Base-by-base conservation (phyloP, 169 alveolate species). In the Amoebophrya sp. region DNA sequence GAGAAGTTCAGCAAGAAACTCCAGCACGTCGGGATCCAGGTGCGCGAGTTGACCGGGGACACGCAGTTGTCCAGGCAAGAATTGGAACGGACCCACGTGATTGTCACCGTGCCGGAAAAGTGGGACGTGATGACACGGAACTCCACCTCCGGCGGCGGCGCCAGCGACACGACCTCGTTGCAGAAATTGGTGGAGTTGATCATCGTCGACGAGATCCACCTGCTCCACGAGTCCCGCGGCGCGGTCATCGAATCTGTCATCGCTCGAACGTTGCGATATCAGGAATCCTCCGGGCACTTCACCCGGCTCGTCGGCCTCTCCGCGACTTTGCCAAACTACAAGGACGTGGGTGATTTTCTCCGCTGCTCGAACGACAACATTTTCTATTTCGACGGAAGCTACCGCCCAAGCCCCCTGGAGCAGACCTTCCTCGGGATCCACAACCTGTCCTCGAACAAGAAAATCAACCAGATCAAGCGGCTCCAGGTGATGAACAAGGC, bases 251-350 rank as follows among this genome's bases (percentile, higher is more conserved):
- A 99, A 95, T 97, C 99, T 90, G 96, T 99, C 77, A 99, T 99
- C 55, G 99, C 99, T 0, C 97, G 99, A 89, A 96, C 99, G 12
- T 94, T 98, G 77, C 94, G 99, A 94, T 96, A 97, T 92, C 95
- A 97, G 77, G 97, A 95, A 88, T 55, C 95, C 66, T 55, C 39
- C 41, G 96, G 96, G 94, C 94, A 94, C 77, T 91, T 93, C 77
- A 90, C 92, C 39, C 95, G 99, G 93, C 93, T 97, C 39, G 98
- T 98, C 35, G 99, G 99, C 7, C 95, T 99, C n/a, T 98, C 99
- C n/a, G 99, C 99, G 0, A 99, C 99, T 0, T 94, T 99, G 55
- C 99, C 99, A 0, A 99, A 99, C 95, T 99, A 97, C 95, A 95
- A 95, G 83, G 99, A 98, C 94, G 99, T 98, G 7, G 99, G 99